A percentile compares a stretch with the other conserved stretches of the same genome.
Conservation (phyloP, 2,329 filamentous ascomycete genomes). For the Botrytis tulipae region DNA sequence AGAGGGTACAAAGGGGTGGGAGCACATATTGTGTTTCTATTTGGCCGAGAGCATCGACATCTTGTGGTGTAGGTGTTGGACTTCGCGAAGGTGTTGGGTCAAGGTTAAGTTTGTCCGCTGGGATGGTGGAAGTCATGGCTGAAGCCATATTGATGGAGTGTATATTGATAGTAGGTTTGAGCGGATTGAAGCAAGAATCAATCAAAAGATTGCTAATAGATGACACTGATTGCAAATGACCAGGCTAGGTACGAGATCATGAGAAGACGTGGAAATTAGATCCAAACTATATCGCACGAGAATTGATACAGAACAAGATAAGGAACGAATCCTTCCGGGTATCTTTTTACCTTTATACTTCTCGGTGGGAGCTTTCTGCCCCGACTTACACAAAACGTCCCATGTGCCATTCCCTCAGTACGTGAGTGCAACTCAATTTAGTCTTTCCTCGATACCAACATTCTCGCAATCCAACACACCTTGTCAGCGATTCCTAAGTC, state of each 20-base stretch:
- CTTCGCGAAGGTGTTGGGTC: neutral
- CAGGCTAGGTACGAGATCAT: neutral
- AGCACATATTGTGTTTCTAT: constrained; percentile 14
- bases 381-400: neutral
- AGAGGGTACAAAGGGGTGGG: constrained; percentile 10
- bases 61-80: constrained; percentile 13
- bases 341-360: neutral
- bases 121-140: neutral
- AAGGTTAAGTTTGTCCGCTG: neutral
- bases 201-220: neutral
- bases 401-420: neutral
- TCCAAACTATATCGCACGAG: neutral
- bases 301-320: neutral
- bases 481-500: neutral
- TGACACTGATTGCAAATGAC: neutral
- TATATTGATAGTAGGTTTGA: no score
- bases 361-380: neutral
- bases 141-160: neutral
- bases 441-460: neutral
- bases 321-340: neutral
- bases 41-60: constrained; percentile 15
- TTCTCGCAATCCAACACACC: neutral
- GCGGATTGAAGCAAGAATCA: neutral
- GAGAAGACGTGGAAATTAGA: neutral
- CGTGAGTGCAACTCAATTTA: neutral